Percentiles rank a stretch among this genome's conserved stretches.
Evolutionary conservation across 768 basidiomycete species (phyloP).

Genomic region (Inosperma sp.): DNA sequence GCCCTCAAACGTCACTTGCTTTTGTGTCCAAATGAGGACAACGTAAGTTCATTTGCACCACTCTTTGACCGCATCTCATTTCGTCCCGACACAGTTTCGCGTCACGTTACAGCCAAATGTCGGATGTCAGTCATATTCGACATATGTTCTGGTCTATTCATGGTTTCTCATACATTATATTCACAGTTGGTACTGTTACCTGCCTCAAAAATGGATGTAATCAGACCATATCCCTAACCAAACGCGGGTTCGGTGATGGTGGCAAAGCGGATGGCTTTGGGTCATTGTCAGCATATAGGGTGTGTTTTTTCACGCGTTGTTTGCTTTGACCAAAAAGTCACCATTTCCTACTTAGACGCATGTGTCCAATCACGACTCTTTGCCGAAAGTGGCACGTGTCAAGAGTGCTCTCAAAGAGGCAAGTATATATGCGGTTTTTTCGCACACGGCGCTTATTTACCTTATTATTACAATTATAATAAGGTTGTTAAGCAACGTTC

Average conservation of each 20-base stretch:
- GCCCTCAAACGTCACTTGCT: slow-evolving; percentile 32
- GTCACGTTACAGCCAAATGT: slow-evolving; percentile 31
- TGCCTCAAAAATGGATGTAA: slow-evolving; percentile 49
- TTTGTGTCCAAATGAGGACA: slow-evolving; percentile 30
- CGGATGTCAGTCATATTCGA: slow-evolving; percentile 35
- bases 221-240: slow-evolving; percentile 29
- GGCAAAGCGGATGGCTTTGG: slow-evolving; percentile 43
- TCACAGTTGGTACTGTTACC: slow-evolving; percentile 40
- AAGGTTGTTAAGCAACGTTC: neutral
- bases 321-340: neutral
- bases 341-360: slow-evolving; percentile 13
- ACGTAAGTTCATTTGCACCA: slow-evolving; percentile 24
- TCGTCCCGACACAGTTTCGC: slow-evolving; percentile 30
- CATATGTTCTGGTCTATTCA: slow-evolving; percentile 1
- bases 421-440: neutral
- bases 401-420: slow-evolving; percentile 1
- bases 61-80: neutral
- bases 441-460: neutral
- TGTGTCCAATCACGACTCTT: slow-evolving; percentile 10
- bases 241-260: slow-evolving; percentile 34
- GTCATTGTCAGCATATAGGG: slow-evolving; percentile 43
- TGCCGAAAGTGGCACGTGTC: slow-evolving; percentile 1
- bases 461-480: neutral
- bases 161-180: slow-evolving; percentile 1
- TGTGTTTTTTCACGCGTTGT: slow-evolving; percentile 23